Conservation (phyloP, 225 moss, liverwort and hornwort species). For the Climacium dendroides region DNA sequence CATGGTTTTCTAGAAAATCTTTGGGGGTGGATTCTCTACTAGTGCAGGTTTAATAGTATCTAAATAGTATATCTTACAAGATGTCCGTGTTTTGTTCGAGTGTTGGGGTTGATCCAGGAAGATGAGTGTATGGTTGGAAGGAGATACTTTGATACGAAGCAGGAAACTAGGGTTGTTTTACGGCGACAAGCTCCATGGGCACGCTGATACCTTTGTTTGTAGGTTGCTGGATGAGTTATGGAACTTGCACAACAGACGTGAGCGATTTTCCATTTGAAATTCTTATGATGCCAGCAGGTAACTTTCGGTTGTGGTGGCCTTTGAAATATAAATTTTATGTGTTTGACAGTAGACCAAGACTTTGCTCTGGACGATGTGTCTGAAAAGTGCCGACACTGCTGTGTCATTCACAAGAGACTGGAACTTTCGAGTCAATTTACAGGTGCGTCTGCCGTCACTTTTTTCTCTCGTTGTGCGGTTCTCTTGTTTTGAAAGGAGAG, state of each 20-base stretch:
- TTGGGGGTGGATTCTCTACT: neutral
- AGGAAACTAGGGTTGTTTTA: constrained; percentile 12
- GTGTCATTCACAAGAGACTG: neutral
- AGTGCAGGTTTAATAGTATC: neutral
- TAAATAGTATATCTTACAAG: neutral
- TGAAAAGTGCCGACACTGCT: neutral
- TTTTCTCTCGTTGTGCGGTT: neutral
- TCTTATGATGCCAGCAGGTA: neutral
- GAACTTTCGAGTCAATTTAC: neutral
- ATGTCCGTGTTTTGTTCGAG: neutral
- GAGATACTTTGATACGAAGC: constrained; percentile 14
- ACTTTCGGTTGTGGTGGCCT: neutral
- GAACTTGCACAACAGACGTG: neutral
- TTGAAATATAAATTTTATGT: neutral
- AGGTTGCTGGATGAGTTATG: neutral
- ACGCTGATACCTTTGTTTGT: neutral
- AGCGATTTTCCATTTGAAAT: neutral
- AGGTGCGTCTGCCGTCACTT: neutral
- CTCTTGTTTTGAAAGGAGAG: neutral
- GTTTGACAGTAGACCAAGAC: neutral
- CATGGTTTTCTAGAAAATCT: neutral
- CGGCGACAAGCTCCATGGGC: constrained; percentile 8
- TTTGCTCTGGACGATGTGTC: neutral
- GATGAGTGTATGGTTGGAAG: constrained; percentile 15
- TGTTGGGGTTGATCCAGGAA: constrained; percentile 14